Conservation (phyloP, 768 basidiomycete genomes). For the Amyloporia xantha region DNA sequence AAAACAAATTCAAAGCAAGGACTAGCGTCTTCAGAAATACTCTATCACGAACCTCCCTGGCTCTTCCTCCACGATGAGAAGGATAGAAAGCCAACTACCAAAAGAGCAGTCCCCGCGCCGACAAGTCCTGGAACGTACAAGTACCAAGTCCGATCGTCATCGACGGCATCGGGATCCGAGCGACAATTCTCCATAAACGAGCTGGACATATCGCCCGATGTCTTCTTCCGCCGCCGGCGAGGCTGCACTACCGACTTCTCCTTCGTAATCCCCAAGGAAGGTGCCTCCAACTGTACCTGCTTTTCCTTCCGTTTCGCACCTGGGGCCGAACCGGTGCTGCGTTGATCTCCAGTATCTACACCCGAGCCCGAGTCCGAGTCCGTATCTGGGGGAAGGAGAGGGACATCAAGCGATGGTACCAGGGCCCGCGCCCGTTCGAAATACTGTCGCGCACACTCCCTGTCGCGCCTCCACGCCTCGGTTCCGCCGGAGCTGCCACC, state of each 20-base stretch:
- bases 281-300: neutral
- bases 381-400: constrained; percentile 48
- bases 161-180: constrained; percentile 38
- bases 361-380: constrained; percentile 14
- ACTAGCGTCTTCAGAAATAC: neutral
- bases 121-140: constrained; percentile 72
- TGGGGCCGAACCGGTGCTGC: constrained; percentile 5
- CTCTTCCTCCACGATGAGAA: constrained; percentile 46
- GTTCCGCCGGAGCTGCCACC: constrained; percentile 45
- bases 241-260: constrained; percentile 12
- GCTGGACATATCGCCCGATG: constrained; percentile 29
- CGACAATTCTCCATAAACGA: constrained; percentile 47
- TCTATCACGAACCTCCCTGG: constrained; percentile 14
- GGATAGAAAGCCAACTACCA: constrained; percentile 73
- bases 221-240: constrained; percentile 14
- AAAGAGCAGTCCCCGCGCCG: constrained; percentile 77
- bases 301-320: neutral
- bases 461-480: constrained; percentile 70
- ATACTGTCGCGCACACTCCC: constrained; percentile 61
- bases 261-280: constrained; percentile 55
- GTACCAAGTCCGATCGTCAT: constrained; percentile 73
- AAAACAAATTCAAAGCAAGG: neutral
- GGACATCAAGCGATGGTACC: constrained; percentile 61
- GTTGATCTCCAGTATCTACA: constrained; percentile 11
- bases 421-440: constrained; percentile 65